Base-by-base conservation (phyloP, 1,284 basidiomycete genomes). In the Apiotrichum montevideense region DNA sequence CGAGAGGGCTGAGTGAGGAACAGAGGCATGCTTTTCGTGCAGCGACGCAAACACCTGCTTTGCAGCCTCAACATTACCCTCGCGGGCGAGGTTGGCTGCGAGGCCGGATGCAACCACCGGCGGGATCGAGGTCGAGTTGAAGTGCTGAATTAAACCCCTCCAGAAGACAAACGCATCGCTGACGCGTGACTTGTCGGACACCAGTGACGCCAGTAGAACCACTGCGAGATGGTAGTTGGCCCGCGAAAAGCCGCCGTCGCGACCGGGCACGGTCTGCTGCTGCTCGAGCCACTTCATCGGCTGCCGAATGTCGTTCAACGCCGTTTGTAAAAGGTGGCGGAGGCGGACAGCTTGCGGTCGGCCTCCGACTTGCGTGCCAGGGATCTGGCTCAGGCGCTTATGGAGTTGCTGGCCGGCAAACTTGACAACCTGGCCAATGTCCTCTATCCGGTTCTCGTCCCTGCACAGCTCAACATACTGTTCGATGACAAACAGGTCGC, bases 1-100 rank as follows among this genome's bases (percentile, higher is more conserved):
- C 4, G 57, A 55, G 15, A 63, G 37, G 3, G 56, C 35, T 1
- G 41, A 42, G 51, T 63, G 61, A 4, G 61, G 54, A 3, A 59
- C 49, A 3, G 35, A 21, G 6, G 56, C 47, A 10, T 37, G 29
- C 33, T 46, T 45, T 47, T 59, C 54, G 43, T 45, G 54, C 32
- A 63, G 32, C 1, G 44, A 29, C 6, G 43, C 48, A 32, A 63
- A 55, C 0, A 63, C 54, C 29, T 54, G 41, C 11, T 40, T 35
- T 3, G 58, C 58, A 1, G 58, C 51, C 1, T 32, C 32, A 15
- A 39, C 0, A 15, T 55, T 10, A 6, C 46, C 46, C 2, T 50
- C 11, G 1, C 5, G 13, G 0, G 58, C 51, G 10, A 63, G 56
- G 33, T 48, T 53, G 9, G 21, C 32, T 0, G 55, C 61, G 1